Percentiles rank a stretch among this genome's conserved stretches.
Conservation (phyloP, 108 stramenopile genomes). For the Conticribra guillardii region DNA sequence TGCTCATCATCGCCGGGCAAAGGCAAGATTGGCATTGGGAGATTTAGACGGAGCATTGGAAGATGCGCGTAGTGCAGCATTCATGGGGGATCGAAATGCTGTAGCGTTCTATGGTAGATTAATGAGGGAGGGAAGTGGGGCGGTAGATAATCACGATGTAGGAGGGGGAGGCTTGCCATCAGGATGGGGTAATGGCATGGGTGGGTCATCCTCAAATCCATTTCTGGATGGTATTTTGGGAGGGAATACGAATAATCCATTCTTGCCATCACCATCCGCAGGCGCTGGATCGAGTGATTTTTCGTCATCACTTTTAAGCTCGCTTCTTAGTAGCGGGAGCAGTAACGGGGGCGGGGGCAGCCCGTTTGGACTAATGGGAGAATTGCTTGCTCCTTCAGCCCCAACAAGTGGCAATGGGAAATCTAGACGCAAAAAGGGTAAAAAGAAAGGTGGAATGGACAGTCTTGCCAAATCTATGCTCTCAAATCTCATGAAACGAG, state of each 20-base stretch:
- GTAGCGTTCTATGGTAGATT: constrained; percentile 79
- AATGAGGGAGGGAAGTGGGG: constrained; percentile 54
- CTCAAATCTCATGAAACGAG: constrained; percentile 58
- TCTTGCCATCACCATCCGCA: constrained; percentile 12
- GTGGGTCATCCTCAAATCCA: constrained; percentile 11
- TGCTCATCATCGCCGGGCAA: constrained; percentile 82
- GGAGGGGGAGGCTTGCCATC: constrained; percentile 3
- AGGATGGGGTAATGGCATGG: constrained; percentile 13
- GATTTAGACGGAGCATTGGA: constrained; percentile 67
- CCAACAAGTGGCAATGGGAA: constrained; percentile 4
- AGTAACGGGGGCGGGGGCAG: constrained; percentile 10
- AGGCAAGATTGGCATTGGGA: constrained; percentile 70
- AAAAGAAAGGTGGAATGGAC: constrained; percentile 40
- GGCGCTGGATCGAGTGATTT: constrained; percentile 26
- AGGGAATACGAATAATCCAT: constrained; percentile 33
- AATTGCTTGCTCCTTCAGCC: constrained; percentile 20
- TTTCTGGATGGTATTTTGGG: constrained; percentile 40
- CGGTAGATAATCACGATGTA: constrained; percentile 15
- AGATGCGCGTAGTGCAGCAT: constrained; percentile 80
- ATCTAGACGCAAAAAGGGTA: constrained; percentile 24
- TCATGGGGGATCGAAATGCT: constrained; percentile 85
- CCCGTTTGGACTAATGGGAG: constrained; percentile 31
- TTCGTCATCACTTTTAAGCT: constrained; percentile 53
- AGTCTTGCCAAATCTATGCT: constrained; percentile 70
- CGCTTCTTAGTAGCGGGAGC: constrained; percentile 24